These are phyloP conservation scores for Candolleomyces aberdarensis DNA, from an alignment of 768 basidiomycete species.

Conservation along the genomic window DNA sequence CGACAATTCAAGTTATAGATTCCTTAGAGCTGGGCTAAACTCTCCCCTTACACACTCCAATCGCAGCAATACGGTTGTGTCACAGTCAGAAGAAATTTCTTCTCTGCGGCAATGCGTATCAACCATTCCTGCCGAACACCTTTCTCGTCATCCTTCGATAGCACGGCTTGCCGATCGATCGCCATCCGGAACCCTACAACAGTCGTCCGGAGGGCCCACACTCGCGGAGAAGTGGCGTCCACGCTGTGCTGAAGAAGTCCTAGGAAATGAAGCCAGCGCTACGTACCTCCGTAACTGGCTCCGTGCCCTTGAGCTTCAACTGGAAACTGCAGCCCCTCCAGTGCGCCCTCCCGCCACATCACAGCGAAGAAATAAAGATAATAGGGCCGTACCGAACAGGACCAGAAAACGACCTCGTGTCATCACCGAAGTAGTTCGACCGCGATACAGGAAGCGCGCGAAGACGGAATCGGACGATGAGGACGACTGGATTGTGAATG, in stretches of 20 bases:
- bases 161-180: conserved; percentile 30
- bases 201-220: conserved; percentile 34
- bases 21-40: background rate
- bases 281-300: conserved; percentile 79
- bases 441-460: conserved; percentile 50
- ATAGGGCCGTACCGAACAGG: conserved; percentile 20
- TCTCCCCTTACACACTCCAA: background rate
- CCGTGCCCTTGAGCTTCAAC: conserved; percentile 60
- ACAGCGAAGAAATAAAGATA: conserved; percentile 12
- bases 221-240: conserved; percentile 83
- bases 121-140: conserved; percentile 27
- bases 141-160: conserved; percentile 48
- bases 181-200: conserved; percentile 13
- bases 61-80: background rate
- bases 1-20: background rate
- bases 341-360: background rate
- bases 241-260: conserved; percentile 63
- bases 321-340: conserved; percentile 21
- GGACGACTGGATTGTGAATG: conserved; percentile 57
- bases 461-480: conserved; percentile 54
- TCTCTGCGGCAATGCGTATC: conserved; percentile 2
- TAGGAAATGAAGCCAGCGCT: conserved; percentile 75
- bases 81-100: conserved; percentile 3
- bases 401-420: conserved; percentile 56
- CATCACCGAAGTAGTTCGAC: conserved; percentile 49